A percentile compares a stretch with the other conserved stretches of the same genome.
Conservation (phyloP, 192 early-diverging fungal species). For the Coemansia sp. region DNA sequence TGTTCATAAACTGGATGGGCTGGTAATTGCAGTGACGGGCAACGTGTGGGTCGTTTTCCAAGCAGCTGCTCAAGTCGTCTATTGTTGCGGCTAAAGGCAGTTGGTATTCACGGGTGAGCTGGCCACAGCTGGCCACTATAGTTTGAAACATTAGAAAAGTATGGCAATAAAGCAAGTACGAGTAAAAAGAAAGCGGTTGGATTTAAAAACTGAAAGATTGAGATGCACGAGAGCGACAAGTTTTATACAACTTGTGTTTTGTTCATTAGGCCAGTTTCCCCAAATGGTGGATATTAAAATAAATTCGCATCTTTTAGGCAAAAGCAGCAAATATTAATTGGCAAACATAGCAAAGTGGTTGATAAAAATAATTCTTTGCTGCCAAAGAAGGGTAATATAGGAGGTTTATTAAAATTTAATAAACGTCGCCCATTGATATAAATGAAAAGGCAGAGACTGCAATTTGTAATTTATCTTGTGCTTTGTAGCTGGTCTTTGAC, state of each 20-base stretch:
- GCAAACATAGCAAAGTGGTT: too few species aligned
- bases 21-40: neutral
- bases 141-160: neutral
- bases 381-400: too few species aligned
- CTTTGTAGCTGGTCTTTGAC: neutral
- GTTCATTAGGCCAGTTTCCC: too few species aligned
- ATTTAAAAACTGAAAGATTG: neutral
- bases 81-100: neutral
- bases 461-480: neutral
- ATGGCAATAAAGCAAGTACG: too few species aligned
- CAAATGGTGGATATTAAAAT: too few species aligned
- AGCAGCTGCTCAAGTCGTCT: neutral
- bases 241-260: too few species aligned
- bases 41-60: neutral
- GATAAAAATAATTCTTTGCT: too few species aligned
- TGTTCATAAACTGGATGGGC: conserved; percentile 2
- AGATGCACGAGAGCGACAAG: neutral
- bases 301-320: too few species aligned
- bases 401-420: too few species aligned
- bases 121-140: neutral
- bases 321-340: too few species aligned
- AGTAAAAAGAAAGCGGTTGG: neutral
- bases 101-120: neutral
- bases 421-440: too few species aligned
- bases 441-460: neutral